Base-by-base conservation (phyloP, 768 basidiomycete species). In the Pholiota molesta region DNA sequence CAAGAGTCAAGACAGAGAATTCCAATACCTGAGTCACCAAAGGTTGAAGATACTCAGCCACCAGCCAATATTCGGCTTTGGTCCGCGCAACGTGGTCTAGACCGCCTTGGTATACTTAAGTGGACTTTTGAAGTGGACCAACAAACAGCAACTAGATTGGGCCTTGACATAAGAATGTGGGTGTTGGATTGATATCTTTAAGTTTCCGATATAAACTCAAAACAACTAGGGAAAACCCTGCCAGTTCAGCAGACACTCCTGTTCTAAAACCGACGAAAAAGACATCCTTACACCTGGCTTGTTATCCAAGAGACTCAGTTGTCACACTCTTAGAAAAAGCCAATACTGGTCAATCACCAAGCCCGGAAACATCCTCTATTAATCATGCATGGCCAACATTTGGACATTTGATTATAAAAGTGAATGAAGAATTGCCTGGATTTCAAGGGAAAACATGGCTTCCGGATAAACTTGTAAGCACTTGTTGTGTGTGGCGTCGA, bases 41-140 rank as follows among this genome's bases (percentile, higher is more conserved):
- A 31, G 31, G 6, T 9, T 31, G 31, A 31, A 1, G 31, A 2
- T 31, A 6, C 55, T 11, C 21, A 35, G 13, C 5, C 57, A 21
- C 45, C 21, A 49, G 13, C 19, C 13, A 26, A 26, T 26, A 14
- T 29, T n/a, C 57, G 23, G 6, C 57, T 81, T 7, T 82, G 81
- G 80, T 70, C 78, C 52, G 64, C 72, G 33, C 74, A 74, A 57
- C 61, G 66, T 3, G 79, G 77, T 10, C 69, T 73, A 7, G 40
- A 65, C n/a, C 59, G 69, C 28, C 57, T 78, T n/a, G 73, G 70
- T 42, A 74, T 78, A 17, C 31, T 77, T 51, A 74, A 75, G 35
- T 75, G 74, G 62, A 65, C 66, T 29, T 77, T 83, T 62, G 70
- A 76, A 37, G 66, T 83, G 54, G 77, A 79, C 57, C 53, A 69